phyloP scores from a whole-genome alignment of 164 flowering plant genomes.

The Chimonanthus praecox region DNA sequence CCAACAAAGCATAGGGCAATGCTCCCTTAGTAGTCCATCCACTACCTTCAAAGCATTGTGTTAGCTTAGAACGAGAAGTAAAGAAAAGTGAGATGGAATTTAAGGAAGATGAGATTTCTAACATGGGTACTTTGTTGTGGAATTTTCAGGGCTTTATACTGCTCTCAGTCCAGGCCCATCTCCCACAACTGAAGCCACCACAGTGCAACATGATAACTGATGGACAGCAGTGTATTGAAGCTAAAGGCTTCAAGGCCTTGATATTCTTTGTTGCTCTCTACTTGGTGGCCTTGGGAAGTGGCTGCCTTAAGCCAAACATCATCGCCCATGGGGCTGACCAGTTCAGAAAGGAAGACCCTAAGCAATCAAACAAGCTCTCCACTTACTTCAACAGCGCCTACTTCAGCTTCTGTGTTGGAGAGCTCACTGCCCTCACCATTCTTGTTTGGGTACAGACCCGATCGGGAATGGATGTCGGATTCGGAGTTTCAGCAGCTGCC shows the following conservation, averaged over 20 bases:
- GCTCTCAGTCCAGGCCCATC: constrained; percentile 87
- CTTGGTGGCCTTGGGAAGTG: constrained; percentile 86
- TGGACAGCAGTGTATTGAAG: constrained; percentile 30
- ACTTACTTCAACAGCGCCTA: constrained; percentile 84
- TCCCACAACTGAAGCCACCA: constrained; percentile 77
- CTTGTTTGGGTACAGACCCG: constrained; percentile 90
- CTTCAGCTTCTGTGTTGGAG: constrained; percentile 86
- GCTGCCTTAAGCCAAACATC: constrained; percentile 90
- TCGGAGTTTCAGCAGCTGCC: constrained; percentile 81
- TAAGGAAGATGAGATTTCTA: neutral
- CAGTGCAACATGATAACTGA: constrained; percentile 46
- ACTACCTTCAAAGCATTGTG: neutral
- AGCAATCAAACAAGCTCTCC: constrained; percentile 64
- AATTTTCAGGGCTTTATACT: constrained; percentile 32
- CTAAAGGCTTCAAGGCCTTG: constrained; percentile 44
- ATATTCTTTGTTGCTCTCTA: constrained; percentile 58
- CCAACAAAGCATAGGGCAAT: no score
- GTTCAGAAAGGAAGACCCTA: constrained; percentile 41
- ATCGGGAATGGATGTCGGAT: constrained; percentile 91
- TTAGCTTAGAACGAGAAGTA: neutral
- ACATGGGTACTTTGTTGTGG: neutral
- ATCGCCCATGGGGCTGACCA: constrained; percentile 95
- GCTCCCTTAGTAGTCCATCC: no score
- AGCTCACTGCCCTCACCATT: constrained; percentile 74
- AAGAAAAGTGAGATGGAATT: neutral